Evolutionary conservation across 2,329 filamentous ascomycete genomes (phyloP).

Genomic region (Setomelanomma holmii): DNA sequence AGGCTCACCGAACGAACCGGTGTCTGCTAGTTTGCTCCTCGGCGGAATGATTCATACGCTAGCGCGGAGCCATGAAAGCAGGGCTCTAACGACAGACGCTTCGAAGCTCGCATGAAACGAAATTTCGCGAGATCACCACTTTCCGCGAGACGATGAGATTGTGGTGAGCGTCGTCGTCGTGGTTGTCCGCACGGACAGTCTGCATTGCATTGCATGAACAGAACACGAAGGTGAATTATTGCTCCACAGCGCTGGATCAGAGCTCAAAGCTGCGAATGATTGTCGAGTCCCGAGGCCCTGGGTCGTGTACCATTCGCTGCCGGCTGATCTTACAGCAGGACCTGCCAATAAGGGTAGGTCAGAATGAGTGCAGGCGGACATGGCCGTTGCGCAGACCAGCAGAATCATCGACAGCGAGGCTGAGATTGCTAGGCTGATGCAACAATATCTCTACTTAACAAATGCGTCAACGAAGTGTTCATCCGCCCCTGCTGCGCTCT

Average conservation of each 20-base stretch:
- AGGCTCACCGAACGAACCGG: conserved; percentile 18
- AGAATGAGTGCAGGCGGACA: conserved; percentile 5
- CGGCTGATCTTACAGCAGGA: conserved; percentile 18
- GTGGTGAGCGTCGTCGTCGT: conserved; percentile 9
- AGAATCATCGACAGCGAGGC: background rate
- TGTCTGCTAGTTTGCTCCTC: conserved; percentile 33
- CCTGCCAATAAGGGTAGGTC: conserved; percentile 5
- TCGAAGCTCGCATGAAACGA: conserved; percentile 39
- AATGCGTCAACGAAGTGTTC: background rate
- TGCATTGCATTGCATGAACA: conserved; percentile 25
- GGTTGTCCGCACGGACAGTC: conserved; percentile 21
- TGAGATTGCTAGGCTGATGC: too few relatives aligned
- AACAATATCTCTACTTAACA: too few relatives aligned
- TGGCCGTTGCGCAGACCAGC: background rate
- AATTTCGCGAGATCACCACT: conserved; percentile 27
- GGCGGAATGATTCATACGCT: conserved; percentile 32
- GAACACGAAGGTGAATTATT: conserved; percentile 22
- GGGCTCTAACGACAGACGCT: conserved; percentile 38
- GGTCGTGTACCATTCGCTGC: conserved; percentile 17
- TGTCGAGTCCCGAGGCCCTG: conserved; percentile 19
- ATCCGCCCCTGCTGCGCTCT: background rate
- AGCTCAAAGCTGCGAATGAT: conserved; percentile 4
- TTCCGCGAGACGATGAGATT: conserved; percentile 14
- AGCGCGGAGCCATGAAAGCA: conserved; percentile 29
- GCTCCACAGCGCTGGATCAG: conserved; percentile 4